Evolutionary conservation across 2,329 filamentous ascomycete species (phyloP).

Genomic region (Phymatotrichopsis omnivora): DNA sequence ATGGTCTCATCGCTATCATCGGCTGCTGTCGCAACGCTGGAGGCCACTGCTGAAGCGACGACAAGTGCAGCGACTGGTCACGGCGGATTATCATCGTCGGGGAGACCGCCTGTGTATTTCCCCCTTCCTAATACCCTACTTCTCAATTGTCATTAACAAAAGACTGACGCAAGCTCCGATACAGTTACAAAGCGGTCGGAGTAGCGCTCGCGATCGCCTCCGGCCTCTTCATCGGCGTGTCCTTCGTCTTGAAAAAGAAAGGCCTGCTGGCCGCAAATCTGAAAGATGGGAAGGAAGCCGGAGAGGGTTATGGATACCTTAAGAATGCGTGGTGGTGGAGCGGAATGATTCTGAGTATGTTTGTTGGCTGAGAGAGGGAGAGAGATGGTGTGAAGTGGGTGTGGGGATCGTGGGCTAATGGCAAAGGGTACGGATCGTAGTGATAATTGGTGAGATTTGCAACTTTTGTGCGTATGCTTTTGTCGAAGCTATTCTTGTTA

Average conservation of each 20-base stretch:
- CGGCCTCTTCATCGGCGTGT: slow-evolving; percentile 84
- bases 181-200: slow-evolving; percentile 69
- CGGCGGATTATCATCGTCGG: slow-evolving; percentile 8
- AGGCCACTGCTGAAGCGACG: slow-evolving; percentile 5
- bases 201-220: slow-evolving; percentile 77
- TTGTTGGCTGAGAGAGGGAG: background rate
- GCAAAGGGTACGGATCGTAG: slow-evolving; percentile 6
- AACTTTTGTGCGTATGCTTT: slow-evolving; percentile 97
- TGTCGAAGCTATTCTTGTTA: slow-evolving; percentile 91
- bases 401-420: slow-evolving; percentile 8
- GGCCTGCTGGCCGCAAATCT: slow-evolving; percentile 85
- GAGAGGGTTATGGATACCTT: slow-evolving; percentile 93
- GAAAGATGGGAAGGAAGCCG: slow-evolving; percentile 92
- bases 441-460: slow-evolving; percentile 94
- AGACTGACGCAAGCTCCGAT: too few relatives aligned
- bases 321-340: slow-evolving; percentile 93
- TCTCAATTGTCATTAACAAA: background rate
- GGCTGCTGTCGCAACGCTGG: slow-evolving; percentile 11
- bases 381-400: background rate
- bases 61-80: slow-evolving; percentile 14
- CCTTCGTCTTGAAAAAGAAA: slow-evolving; percentile 91
- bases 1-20: slow-evolving; percentile 1
- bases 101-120: slow-evolving; percentile 24
- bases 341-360: slow-evolving; percentile 69
- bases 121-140: background rate